These are phyloP conservation scores for Vigna radiata DNA, from an alignment of 306 rosid genomes.

Conservation along the genomic window DNA sequence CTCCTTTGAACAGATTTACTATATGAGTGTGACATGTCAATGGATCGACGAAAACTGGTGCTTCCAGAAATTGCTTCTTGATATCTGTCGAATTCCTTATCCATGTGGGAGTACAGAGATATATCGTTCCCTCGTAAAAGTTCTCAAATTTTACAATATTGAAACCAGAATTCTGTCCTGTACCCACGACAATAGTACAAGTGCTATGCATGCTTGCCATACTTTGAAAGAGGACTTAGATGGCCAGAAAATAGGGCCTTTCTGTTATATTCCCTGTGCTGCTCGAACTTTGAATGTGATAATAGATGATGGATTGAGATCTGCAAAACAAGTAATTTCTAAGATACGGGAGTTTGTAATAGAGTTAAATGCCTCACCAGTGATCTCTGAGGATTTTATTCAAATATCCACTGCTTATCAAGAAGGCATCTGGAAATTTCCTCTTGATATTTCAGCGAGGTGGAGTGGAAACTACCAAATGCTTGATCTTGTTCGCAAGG, in stretches of 20 bases:
- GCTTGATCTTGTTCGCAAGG: conserved; percentile 92
- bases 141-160: conserved; percentile 80
- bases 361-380: conserved; percentile 72
- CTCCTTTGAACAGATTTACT: conserved; percentile 79
- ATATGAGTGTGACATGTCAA: conserved; percentile 89
- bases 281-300: conserved; percentile 85
- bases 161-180: conserved; percentile 87
- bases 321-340: conserved; percentile 63
- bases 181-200: conserved; percentile 86
- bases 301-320: conserved; percentile 87
- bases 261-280: conserved; percentile 92
- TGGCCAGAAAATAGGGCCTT: conserved; percentile 78
- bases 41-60: conserved; percentile 96
- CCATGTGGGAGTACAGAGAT: conserved; percentile 84
- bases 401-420: conserved; percentile 76
- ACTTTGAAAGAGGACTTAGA: conserved; percentile 75
- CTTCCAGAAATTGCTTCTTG: conserved; percentile 86
- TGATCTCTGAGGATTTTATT: conserved; percentile 77
- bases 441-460: conserved; percentile 85
- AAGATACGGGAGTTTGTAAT: conserved; percentile 85
- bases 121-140: conserved; percentile 67
- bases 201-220: conserved; percentile 79
- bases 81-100: conserved; percentile 78
- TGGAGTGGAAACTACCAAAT: conserved; percentile 98
- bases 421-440: conserved; percentile 92